A percentile compares a stretch with the other conserved stretches of the same genome.
These are phyloP conservation scores for Flagelloscypha sp. DNA, from an alignment of 768 basidiomycete genomes.

Conservation along the genomic window DNA sequence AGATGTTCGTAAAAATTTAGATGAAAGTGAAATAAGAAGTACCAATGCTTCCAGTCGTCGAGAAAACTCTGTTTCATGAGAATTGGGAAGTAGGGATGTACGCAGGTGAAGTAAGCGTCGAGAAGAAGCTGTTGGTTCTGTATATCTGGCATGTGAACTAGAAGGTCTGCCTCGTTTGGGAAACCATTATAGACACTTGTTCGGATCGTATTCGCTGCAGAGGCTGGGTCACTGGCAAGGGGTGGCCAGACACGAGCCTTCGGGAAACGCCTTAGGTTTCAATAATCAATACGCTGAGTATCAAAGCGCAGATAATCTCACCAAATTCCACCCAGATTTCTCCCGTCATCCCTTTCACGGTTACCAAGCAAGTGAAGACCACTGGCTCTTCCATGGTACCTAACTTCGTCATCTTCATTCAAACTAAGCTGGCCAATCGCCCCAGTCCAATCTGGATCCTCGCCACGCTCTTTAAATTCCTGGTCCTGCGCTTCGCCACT, in stretches of 20 bases:
- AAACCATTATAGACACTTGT: conserved; percentile 17
- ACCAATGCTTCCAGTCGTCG: conserved; percentile 26
- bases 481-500: no score
- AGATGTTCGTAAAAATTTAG: no score
- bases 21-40: conserved; percentile 8
- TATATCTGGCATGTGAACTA: conserved; percentile 43
- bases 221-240: conserved; percentile 23
- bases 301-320: conserved; percentile 22
- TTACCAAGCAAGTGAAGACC: conserved; percentile 67
- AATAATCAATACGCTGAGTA: conserved; percentile 5
- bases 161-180: conserved; percentile 29
- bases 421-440: conserved; percentile 81
- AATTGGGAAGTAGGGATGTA: conserved; percentile 74
- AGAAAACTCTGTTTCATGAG: conserved; percentile 65
- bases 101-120: conserved; percentile 71
- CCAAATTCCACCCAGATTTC: conserved; percentile 76
- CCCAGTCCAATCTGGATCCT: conserved; percentile 45
- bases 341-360: conserved; percentile 50
- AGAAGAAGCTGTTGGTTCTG: conserved; percentile 61
- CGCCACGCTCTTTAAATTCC: conserved; percentile 19
- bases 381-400: conserved; percentile 82
- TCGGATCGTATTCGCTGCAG: no score
- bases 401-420: conserved; percentile 79
- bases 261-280: conserved; percentile 61
- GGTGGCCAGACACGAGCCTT: conserved; percentile 87